These are phyloP conservation scores for Fraxinus americana DNA, from an alignment of 257 asterid genomes.

Conservation along the genomic window DNA sequence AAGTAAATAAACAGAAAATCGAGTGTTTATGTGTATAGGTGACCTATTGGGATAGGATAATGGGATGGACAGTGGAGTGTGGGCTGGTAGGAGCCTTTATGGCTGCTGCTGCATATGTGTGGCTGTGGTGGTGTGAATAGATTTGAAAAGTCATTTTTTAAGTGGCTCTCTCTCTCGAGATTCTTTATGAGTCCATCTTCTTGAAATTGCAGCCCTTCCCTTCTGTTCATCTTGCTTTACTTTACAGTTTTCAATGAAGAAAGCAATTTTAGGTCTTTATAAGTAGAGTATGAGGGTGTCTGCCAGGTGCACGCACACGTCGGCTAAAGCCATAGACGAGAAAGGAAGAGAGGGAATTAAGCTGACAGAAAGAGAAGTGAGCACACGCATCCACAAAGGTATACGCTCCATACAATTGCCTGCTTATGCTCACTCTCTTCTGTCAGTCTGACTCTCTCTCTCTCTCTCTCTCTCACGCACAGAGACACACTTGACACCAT, in stretches of 20 bases:
- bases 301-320: too few relatives aligned
- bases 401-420: constrained; percentile 42
- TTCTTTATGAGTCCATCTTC: not conserved
- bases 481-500: not conserved
- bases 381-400: constrained; percentile 46
- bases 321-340: not conserved
- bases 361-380: constrained; percentile 54
- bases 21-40: not conserved
- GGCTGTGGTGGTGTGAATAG: not conserved
- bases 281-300: not conserved
- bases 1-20: not conserved
- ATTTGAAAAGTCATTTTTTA: not conserved
- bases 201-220: not conserved
- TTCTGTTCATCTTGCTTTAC: not conserved
- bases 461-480: not conserved
- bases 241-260: not conserved
- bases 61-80: not conserved
- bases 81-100: not conserved
- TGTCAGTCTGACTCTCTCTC: constrained; percentile 35
- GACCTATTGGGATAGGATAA: not conserved
- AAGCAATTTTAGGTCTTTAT: not conserved
- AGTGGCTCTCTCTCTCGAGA: not conserved
- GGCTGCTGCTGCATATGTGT: too few relatives aligned
- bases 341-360: constrained; percentile 25
- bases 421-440: constrained; percentile 65